These are phyloP conservation scores for Zymoseptoria crescenta DNA, from an alignment of 2,329 filamentous ascomycete genomes.

Conservation along the genomic window DNA sequence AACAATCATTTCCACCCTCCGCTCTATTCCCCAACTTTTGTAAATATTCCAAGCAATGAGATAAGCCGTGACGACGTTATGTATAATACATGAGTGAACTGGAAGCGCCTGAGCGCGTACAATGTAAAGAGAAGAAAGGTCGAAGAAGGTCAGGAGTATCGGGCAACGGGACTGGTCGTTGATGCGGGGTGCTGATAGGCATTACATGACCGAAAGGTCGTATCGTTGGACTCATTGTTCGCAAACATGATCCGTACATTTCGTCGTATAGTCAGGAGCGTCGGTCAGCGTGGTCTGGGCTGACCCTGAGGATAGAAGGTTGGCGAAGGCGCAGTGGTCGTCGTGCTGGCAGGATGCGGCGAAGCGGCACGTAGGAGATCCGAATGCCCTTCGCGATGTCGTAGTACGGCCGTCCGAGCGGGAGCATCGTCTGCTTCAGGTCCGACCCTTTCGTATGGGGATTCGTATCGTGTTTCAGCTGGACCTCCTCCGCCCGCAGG, in stretches of 20 bases:
- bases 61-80: neutral
- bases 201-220: neutral
- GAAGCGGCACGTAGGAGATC: conserved; percentile 4
- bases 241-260: neutral
- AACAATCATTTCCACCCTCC: neutral
- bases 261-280: neutral
- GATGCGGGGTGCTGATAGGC: neutral
- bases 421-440: conserved; percentile 18
- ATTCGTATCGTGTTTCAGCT: conserved; percentile 19
- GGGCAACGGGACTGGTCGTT: neutral
- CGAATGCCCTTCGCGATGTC: conserved; percentile 19
- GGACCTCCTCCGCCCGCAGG: conserved; percentile 3
- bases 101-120: neutral
- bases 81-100: neutral
- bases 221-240: neutral
- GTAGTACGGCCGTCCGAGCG: conserved; percentile 20
- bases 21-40: neutral
- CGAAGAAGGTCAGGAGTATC: neutral
- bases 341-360: neutral
- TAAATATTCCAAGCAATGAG: neutral
- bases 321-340: neutral
- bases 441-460: conserved; percentile 18
- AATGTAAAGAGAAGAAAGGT: neutral
- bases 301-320: neutral
- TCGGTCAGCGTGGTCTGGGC: neutral